phyloP scores from a whole-genome alignment of 116 monocot species.

The Cymodocea nodosa region DNA sequence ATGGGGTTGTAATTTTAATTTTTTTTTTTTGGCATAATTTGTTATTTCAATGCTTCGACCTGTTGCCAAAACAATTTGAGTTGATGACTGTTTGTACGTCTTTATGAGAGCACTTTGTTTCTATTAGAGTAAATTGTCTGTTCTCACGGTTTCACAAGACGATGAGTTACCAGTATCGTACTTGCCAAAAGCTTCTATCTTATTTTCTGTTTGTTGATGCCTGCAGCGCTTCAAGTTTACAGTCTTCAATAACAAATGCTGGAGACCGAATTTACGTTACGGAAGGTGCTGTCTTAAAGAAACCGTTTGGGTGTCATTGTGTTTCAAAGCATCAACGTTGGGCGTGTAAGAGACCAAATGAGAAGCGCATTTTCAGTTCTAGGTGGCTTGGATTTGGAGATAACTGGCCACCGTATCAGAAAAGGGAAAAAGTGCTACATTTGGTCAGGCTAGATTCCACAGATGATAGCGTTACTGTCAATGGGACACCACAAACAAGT shows the following conservation, averaged over 20 bases:
- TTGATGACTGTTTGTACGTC: no score
- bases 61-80: no score
- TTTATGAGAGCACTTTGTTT: no score
- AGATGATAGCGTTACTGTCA: slow-evolving; percentile 49
- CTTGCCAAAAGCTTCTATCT: not conserved
- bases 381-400: slow-evolving; percentile 27
- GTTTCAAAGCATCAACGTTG: slow-evolving; percentile 14
- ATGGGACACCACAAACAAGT: slow-evolving; percentile 45
- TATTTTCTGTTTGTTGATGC: not conserved
- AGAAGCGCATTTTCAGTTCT: slow-evolving; percentile 12
- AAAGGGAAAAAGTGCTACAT: slow-evolving; percentile 14
- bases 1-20: no score
- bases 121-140: not conserved
- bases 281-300: slow-evolving; percentile 11
- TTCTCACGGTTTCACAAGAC: not conserved
- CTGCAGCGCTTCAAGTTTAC: slow-evolving; percentile 37
- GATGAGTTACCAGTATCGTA: not conserved
- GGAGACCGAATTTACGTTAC: slow-evolving; percentile 12
- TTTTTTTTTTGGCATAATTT: no score
- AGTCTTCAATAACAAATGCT: slow-evolving; percentile 8
- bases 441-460: slow-evolving; percentile 28
- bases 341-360: slow-evolving; percentile 11
- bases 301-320: slow-evolving; percentile 8
- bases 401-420: slow-evolving; percentile 8
- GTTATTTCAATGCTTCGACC: no score